Base-by-base conservation (phyloP, 805 yeast genomes). In the Candida morakotiae region DNA sequence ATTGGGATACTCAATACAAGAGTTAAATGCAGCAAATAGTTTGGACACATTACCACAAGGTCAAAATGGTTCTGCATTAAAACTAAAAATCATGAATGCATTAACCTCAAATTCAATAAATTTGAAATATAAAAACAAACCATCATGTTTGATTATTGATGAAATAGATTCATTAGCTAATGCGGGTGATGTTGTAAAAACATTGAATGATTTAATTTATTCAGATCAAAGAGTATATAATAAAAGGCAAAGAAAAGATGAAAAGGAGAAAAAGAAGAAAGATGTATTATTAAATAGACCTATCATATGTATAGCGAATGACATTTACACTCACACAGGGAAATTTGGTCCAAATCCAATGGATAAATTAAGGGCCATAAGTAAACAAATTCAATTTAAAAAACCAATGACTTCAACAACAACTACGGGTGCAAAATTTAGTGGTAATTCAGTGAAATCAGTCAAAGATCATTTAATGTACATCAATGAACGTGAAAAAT, bases 271-370 rank as follows among this genome's bases (percentile, higher is more conserved):
- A 7, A 60, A 64, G 36, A 63, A 58, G 35, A 60, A 53, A 33
- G 57, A 64, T 24, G 59, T 80, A 32, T 21, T 46, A 4, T 56
- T 93, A 29, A 67, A 71, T 48, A 71, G 98, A 46, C 98, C 98
- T 1, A 87, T 93, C 14, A 86, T 91, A 37, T 89, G 95, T 28
- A 77, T 93, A 39, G 94, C 97, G 55, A 93, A 91, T 53, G 95
- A 93, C 52, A 70, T 85, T 1, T 88, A 85, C 56, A 75, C 86
- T 13, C 46, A 55, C 11, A 44, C 46, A 2, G 48, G 62, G 4
- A 42, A 41, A n/a, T 46, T 45, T 24, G 60, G 60, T 4, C 47
- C 52, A 7, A 75, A 80, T 2, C 77, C 85, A 1, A 65, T 91
- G 59, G 94, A 87, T 36, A 79, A 77, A 39, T 64, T 91, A 42